A percentile compares a stretch with the other conserved stretches of the same genome.
These are phyloP conservation scores for Peronospora belbahrii DNA, from an alignment of 352 stramenopile genomes.

Conservation along the genomic window DNA sequence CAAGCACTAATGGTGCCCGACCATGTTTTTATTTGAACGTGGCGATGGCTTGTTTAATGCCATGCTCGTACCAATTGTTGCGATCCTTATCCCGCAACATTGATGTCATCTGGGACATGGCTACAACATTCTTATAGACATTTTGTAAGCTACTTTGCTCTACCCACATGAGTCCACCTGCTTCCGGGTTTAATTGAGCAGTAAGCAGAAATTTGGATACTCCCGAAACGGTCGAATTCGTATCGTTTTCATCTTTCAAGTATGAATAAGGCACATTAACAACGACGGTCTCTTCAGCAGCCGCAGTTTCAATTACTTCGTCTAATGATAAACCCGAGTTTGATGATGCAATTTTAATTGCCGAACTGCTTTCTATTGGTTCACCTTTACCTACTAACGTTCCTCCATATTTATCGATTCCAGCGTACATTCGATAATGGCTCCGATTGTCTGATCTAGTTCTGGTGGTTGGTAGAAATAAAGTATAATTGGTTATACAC, in stretches of 20 bases:
- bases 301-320: conserved; percentile 68
- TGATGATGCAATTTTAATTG: conserved; percentile 3
- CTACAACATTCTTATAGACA: conserved; percentile 74
- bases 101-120: conserved; percentile 85
- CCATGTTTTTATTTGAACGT: conserved; percentile 35
- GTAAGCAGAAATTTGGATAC: conserved; percentile 58
- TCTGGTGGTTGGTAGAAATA: too few species aligned
- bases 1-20: conserved; percentile 55
- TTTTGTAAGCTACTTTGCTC: conserved; percentile 51
- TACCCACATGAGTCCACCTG: conserved; percentile 75
- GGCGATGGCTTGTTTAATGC: conserved; percentile 54
- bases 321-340: conserved; percentile 48
- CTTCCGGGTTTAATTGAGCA: conserved; percentile 68
- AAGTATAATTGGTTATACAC: too few species aligned
- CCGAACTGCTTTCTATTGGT: conserved; percentile 21
- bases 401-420: conserved; percentile 78
- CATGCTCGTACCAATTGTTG: conserved; percentile 72
- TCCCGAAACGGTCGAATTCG: conserved; percentile 44
- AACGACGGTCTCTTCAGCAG: conserved; percentile 73
- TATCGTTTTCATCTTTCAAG: conserved; percentile 56
- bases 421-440: conserved; percentile 85
- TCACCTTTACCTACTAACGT: conserved; percentile 59
- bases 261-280: conserved; percentile 78
- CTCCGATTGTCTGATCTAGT: too few species aligned
- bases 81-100: conserved; percentile 77